These are phyloP conservation scores for Triticum dicoccoides DNA, from an alignment of 176 grass and related monocot species.

Conservation along the genomic window DNA sequence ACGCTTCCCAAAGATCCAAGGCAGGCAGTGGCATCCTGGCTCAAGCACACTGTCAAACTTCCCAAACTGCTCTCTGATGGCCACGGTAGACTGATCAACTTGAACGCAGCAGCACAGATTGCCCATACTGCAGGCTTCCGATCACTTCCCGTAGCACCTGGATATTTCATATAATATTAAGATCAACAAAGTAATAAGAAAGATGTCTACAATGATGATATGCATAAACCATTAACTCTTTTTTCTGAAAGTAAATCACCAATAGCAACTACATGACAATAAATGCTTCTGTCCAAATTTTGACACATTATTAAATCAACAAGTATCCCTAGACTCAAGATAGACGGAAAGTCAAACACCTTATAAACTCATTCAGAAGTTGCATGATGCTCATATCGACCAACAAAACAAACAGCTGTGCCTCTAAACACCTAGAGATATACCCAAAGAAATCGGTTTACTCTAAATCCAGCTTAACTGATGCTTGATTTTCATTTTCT, in stretches of 20 bases:
- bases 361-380: not conserved
- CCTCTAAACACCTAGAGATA: not conserved
- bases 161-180: conserved; percentile 12
- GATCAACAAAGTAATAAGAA: not conserved
- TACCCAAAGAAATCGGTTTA: not conserved
- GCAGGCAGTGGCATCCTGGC: conserved; percentile 52
- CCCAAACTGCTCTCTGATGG: conserved; percentile 43
- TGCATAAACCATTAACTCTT: not conserved
- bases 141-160: conserved; percentile 18
- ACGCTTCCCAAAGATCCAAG: conserved; percentile 25
- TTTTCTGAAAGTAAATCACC: not conserved
- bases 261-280: not conserved
- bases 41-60: conserved; percentile 45
- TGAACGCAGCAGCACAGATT: conserved; percentile 67
- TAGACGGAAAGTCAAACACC: not conserved
- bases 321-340: not conserved
- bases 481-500: not conserved
- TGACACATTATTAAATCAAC: not conserved
- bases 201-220: not conserved
- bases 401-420: not conserved
- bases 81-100: conserved; percentile 14
- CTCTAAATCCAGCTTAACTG: not conserved
- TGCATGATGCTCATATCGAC: not conserved
- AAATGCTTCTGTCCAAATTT: not conserved
- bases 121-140: conserved; percentile 42